Conservation (phyloP, 2,329 filamentous ascomycete species). For the Phoma herbarum region DNA sequence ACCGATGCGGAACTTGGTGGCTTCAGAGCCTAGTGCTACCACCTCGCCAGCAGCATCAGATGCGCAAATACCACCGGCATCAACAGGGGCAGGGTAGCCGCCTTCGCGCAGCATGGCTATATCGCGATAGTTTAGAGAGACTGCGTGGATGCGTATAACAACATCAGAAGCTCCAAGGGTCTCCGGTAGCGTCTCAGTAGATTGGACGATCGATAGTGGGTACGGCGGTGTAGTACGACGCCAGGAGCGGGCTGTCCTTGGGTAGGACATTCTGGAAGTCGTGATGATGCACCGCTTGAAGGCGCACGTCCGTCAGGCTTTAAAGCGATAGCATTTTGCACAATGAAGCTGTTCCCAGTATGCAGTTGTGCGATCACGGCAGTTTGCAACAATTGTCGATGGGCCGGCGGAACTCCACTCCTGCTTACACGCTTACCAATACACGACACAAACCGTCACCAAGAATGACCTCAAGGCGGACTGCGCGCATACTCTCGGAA, state of each 20-base stretch:
- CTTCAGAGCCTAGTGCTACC: slow-evolving; percentile 28
- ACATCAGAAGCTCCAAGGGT: slow-evolving; percentile 27
- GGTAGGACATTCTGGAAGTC: slow-evolving; percentile 21
- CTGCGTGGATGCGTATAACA: slow-evolving; percentile 37
- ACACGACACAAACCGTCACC: not conserved
- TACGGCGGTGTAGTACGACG: slow-evolving; percentile 27
- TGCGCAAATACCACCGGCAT: slow-evolving; percentile 27
- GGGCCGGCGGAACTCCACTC: not conserved
- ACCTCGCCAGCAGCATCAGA: slow-evolving; percentile 40
- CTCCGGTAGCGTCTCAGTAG: slow-evolving; percentile 27
- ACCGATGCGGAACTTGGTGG: slow-evolving; percentile 28
- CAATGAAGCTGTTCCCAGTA: not conserved
- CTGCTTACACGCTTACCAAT: slow-evolving; percentile 4
- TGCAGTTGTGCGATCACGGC: not conserved
- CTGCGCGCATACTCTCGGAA: not conserved
- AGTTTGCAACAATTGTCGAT: not conserved
- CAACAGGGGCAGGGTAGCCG: slow-evolving; percentile 24
- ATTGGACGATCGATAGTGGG: slow-evolving; percentile 18
- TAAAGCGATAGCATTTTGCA: not conserved
- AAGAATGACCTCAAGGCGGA: not conserved
- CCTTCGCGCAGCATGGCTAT: slow-evolving; percentile 34
- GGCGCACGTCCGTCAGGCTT: not conserved
- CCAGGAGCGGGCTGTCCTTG: slow-evolving; percentile 28
- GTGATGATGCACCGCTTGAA: not conserved
- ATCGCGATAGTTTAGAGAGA: slow-evolving; percentile 26